phyloP scores from a whole-genome alignment of 2,329 filamentous ascomycete genomes.

The Didymellaceae sp. region DNA sequence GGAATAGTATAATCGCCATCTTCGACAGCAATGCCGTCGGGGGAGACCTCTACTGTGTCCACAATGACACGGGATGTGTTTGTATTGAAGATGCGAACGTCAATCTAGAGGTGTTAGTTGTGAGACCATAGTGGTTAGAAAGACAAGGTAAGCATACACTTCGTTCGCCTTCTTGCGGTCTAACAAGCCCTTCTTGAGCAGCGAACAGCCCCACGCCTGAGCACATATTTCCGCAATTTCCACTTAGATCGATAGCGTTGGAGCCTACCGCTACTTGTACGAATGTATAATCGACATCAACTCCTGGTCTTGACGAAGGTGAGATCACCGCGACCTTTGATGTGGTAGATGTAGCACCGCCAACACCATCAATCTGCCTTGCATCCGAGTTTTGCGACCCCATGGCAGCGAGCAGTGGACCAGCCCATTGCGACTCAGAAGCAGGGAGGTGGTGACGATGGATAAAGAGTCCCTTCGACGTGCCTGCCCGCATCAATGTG shows the following conservation, averaged over 20 bases:
- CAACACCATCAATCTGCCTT: slow-evolving; percentile 74
- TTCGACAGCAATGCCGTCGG: slow-evolving; percentile 49
- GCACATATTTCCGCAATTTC: slow-evolving; percentile 78
- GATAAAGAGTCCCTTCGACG: slow-evolving; percentile 51
- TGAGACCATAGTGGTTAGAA: not conserved
- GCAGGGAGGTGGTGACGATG: slow-evolving; percentile 59
- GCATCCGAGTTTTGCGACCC: slow-evolving; percentile 70
- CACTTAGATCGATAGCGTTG: slow-evolving; percentile 67
- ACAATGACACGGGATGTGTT: slow-evolving; percentile 69
- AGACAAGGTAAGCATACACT: slow-evolving; percentile 11
- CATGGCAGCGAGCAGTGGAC: slow-evolving; percentile 65
- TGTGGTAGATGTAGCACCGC: slow-evolving; percentile 70
- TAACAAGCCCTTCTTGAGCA: slow-evolving; percentile 60
- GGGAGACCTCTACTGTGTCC: slow-evolving; percentile 58
- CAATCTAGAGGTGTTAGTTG: slow-evolving; percentile 21
- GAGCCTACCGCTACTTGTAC: slow-evolving; percentile 70
- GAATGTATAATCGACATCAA: slow-evolving; percentile 74
- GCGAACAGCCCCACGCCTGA: slow-evolving; percentile 70
- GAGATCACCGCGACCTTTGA: slow-evolving; percentile 73
- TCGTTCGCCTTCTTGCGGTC: slow-evolving; percentile 29
- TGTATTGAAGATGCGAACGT: slow-evolving; percentile 69
- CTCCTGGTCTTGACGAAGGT: slow-evolving; percentile 51
- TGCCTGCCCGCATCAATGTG: slow-evolving; percentile 50
- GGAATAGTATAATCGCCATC: slow-evolving; percentile 66
- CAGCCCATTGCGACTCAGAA: slow-evolving; percentile 55